These are phyloP conservation scores for Stropharia rugosoannulata DNA, from an alignment of 768 basidiomycete genomes.

Conservation along the genomic window DNA sequence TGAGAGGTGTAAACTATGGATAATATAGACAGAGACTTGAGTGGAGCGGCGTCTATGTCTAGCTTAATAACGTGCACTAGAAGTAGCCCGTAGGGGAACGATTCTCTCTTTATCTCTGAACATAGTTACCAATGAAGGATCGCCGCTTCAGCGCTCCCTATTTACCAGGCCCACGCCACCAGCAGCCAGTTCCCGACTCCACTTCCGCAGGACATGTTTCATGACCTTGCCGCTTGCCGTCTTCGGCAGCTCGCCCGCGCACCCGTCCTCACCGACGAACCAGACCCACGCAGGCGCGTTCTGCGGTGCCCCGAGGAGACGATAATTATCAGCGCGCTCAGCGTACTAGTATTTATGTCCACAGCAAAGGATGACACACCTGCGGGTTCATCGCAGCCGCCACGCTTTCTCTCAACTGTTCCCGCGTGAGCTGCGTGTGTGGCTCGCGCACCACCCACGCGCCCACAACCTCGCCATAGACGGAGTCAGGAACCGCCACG, in stretches of 20 bases:
- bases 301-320: constrained; percentile 31
- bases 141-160: not conserved
- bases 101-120: too few relatives aligned
- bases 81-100: too few relatives aligned
- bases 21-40: too few relatives aligned
- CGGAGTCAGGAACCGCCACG: constrained; percentile 65
- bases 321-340: not conserved
- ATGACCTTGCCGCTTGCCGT: constrained; percentile 87
- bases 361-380: constrained; percentile 35
- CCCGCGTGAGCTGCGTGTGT: constrained; percentile 38
- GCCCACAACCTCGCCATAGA: constrained; percentile 79
- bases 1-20: too few relatives aligned
- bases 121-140: not conserved
- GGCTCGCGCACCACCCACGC: constrained; percentile 68
- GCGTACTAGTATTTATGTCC: not conserved
- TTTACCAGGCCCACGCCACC: constrained; percentile 38
- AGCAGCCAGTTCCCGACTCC: constrained; percentile 58
- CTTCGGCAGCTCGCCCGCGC: constrained; percentile 64
- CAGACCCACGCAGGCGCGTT: constrained; percentile 83
- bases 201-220: constrained; percentile 75
- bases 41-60: too few relatives aligned
- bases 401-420: constrained; percentile 56
- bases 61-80: too few relatives aligned
- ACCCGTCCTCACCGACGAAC: constrained; percentile 72
- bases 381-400: constrained; percentile 73